Percentiles rank a stretch among this genome's conserved stretches.
Conservation (phyloP, 2,329 filamentous ascomycete genomes). For the Blastomyces emzantsi region DNA sequence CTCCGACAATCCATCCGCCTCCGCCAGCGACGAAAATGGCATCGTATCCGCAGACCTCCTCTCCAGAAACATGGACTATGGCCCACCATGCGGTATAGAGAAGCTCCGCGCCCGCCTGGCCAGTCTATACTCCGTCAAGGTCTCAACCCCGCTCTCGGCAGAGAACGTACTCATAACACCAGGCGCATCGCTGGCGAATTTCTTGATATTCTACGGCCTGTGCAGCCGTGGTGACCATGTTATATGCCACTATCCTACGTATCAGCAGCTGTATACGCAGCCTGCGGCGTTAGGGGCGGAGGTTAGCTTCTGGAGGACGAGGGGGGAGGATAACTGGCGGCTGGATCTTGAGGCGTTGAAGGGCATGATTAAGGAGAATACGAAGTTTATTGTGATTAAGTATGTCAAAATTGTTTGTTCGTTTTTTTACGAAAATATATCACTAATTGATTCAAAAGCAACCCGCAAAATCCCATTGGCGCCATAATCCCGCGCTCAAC, state of each 20-base stretch:
- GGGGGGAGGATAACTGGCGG: conserved; percentile 55
- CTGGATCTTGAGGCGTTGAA: conserved; percentile 59
- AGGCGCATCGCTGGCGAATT: conserved; percentile 79
- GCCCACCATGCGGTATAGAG: conserved; percentile 59
- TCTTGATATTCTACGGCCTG: conserved; percentile 65
- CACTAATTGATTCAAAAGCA: conserved; percentile 38
- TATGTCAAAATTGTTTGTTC: conserved; percentile 16
- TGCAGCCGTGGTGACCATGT: conserved; percentile 70
- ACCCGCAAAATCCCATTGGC: conserved; percentile 76
- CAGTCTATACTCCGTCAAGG: conserved; percentile 53
- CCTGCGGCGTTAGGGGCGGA: conserved; percentile 66
- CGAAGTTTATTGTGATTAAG: conserved; percentile 55
- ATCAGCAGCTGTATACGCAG: conserved; percentile 73
- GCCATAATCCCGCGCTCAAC: conserved; percentile 55
- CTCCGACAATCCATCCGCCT: conserved; percentile 31
- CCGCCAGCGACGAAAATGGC: conserved; percentile 15
- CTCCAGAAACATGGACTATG: conserved; percentile 59
- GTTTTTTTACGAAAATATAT: background rate
- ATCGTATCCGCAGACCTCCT: conserved; percentile 34
- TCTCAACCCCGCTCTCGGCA: conserved; percentile 37
- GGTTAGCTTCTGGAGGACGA: conserved; percentile 66
- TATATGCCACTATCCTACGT: conserved; percentile 77
- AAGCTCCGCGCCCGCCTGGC: conserved; percentile 57
- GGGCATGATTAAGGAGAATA: conserved; percentile 45
- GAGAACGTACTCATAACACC: conserved; percentile 67